Evolutionary conservation across 305 asterid species (phyloP).

Genomic region (Fraxinus velutina): DNA sequence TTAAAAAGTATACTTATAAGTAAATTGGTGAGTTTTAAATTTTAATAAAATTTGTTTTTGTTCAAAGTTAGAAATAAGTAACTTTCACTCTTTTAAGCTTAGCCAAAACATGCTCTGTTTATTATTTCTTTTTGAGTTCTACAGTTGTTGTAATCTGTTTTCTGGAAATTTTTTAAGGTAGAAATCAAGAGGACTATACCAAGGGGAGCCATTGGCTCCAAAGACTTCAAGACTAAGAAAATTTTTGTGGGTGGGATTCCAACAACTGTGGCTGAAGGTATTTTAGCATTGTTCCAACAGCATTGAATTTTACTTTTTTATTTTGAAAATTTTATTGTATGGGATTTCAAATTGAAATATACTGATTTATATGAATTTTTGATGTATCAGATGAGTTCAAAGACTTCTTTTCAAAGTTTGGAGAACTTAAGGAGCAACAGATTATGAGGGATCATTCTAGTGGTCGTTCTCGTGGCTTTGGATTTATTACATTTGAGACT

Average conservation of each 20-base stretch:
- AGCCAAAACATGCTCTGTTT: background rate
- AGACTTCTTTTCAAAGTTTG: conserved; percentile 48
- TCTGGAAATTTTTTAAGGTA: conserved; percentile 32
- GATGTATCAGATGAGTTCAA: conserved; percentile 44
- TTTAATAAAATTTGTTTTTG: background rate
- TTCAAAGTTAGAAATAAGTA: background rate
- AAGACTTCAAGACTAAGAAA: conserved; percentile 49
- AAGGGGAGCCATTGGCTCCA: conserved; percentile 42
- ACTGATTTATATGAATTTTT: conserved; percentile 22
- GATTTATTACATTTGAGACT: conserved; percentile 50
- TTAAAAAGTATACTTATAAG: background rate
- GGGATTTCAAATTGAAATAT: background rate
- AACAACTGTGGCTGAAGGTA: conserved; percentile 47
- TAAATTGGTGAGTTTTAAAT: background rate
- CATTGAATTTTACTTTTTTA: background rate
- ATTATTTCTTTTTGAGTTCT: conserved; percentile 7
- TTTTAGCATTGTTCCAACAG: background rate
- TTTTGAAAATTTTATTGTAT: background rate
- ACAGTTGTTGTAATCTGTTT: background rate
- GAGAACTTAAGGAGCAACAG: conserved; percentile 55
- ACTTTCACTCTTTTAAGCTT: background rate
- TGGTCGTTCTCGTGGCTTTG: conserved; percentile 59
- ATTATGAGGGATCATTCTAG: conserved; percentile 56
- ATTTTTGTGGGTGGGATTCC: conserved; percentile 55
- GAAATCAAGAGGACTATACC: conserved; percentile 64